phyloP scores from a whole-genome alignment of 2,329 filamentous ascomycete genomes.

The Trichophyton benhamiae region DNA sequence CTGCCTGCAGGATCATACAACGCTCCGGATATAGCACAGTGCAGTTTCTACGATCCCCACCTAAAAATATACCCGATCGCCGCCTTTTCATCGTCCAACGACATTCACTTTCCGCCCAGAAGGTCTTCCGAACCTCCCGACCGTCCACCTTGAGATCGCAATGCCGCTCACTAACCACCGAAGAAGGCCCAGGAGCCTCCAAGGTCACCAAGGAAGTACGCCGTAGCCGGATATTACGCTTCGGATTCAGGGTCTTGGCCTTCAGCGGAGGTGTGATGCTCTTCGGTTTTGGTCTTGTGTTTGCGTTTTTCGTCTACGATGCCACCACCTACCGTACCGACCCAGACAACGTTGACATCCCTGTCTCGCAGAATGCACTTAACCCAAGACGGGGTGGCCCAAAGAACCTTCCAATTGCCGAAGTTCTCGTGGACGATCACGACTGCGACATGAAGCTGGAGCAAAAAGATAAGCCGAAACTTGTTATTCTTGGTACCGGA shows the following conservation, averaged over 20 bases:
- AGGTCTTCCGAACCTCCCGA: background rate
- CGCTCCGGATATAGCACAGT: background rate
- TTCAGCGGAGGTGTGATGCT: constrained; percentile 63
- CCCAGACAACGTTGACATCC: constrained; percentile 54
- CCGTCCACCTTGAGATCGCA: background rate
- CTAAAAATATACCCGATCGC: background rate
- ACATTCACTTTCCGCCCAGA: background rate
- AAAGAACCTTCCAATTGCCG: constrained; percentile 87
- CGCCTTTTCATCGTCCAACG: background rate
- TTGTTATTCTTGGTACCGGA: constrained; percentile 86
- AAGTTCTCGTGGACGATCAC: constrained; percentile 78
- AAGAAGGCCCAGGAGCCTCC: background rate
- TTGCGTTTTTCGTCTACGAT: constrained; percentile 89
- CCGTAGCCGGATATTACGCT: background rate
- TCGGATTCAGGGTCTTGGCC: constrained; percentile 52
- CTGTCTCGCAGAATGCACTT: constrained; percentile 73
- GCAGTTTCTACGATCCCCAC: no score
- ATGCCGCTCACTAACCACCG: background rate
- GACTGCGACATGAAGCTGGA: constrained; percentile 57
- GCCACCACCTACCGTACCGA: constrained; percentile 76
- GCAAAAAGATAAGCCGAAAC: constrained; percentile 75
- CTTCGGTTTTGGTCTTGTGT: constrained; percentile 54
- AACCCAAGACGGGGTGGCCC: constrained; percentile 72
- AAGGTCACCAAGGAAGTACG: background rate
- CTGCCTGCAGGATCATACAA: background rate